Conservation (phyloP, 805 yeast species). For the Spathaspora sp. region DNA sequence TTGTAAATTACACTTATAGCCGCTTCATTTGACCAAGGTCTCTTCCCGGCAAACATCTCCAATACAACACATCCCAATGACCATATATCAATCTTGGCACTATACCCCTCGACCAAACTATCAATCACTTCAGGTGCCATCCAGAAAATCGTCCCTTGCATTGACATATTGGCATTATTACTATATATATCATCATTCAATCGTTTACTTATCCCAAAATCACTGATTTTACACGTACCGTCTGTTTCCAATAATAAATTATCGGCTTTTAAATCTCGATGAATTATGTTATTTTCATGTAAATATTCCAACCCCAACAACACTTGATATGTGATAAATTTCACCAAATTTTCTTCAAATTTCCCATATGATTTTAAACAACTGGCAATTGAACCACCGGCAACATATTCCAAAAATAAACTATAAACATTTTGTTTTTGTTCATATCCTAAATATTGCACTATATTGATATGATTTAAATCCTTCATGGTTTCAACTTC, state of each 20-base stretch:
- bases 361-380: conserved; percentile 78
- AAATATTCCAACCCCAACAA: conserved; percentile 82
- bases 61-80: conserved; percentile 94
- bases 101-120: conserved; percentile 80
- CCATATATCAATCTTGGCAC: conserved; percentile 98
- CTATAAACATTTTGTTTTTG: conserved; percentile 70
- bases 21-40: conserved; percentile 97
- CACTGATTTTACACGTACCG: conserved; percentile 93
- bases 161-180: conserved; percentile 92
- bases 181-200: conserved; percentile 66
- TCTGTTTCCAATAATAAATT: conserved; percentile 83
- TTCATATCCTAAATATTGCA: conserved; percentile 94
- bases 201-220: conserved; percentile 91
- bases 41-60: conserved; percentile 95
- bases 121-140: conserved; percentile 99
- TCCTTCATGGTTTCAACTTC: conserved; percentile 95
- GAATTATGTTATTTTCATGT: conserved; percentile 83
- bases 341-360: conserved; percentile 74
- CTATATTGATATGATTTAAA: conserved; percentile 89
- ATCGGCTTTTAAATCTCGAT: conserved; percentile 93
- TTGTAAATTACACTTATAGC: conserved; percentile 93
- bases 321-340: conserved; percentile 74
- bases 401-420: conserved; percentile 90
- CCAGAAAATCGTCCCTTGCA: conserved; percentile 99
- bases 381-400: conserved; percentile 95